Conservation (phyloP, 345 rosid species). For the Brassica incana region DNA sequence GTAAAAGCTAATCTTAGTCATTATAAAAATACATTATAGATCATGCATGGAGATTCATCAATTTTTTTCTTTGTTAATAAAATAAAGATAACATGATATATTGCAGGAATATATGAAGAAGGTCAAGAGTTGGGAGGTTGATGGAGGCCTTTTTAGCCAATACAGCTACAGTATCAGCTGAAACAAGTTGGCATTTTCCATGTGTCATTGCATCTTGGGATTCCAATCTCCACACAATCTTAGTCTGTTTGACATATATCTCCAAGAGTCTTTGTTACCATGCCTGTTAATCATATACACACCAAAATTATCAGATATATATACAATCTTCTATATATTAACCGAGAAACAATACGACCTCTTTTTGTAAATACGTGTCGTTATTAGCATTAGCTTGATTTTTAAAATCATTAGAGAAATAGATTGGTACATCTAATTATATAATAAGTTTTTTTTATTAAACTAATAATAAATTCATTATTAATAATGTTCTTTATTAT, state of each 20-base stretch:
- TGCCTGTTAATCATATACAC: slow-evolving; percentile 6
- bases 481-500: too few species aligned
- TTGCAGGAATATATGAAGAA: neutral
- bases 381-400: too few species aligned
- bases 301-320: neutral
- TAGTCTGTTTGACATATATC: neutral
- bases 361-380: too few species aligned
- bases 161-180: slow-evolving; percentile 5
- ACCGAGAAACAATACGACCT: too few species aligned
- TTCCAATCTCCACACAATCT: slow-evolving; percentile 24
- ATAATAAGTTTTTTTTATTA: too few species aligned
- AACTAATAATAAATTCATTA: too few species aligned
- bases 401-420: too few species aligned
- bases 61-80: neutral
- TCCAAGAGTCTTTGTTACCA: slow-evolving; percentile 17
- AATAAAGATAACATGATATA: neutral
- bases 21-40: neutral
- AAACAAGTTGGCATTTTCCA: slow-evolving; percentile 22
- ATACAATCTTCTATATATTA: neutral
- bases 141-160: neutral
- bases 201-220: slow-evolving; percentile 29
- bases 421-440: too few species aligned
- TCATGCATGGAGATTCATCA: neutral
- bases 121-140: neutral
- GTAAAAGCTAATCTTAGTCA: neutral